phyloP scores from a whole-genome alignment of 805 yeast species.

The Kluyveromyces nonfermentans region DNA sequence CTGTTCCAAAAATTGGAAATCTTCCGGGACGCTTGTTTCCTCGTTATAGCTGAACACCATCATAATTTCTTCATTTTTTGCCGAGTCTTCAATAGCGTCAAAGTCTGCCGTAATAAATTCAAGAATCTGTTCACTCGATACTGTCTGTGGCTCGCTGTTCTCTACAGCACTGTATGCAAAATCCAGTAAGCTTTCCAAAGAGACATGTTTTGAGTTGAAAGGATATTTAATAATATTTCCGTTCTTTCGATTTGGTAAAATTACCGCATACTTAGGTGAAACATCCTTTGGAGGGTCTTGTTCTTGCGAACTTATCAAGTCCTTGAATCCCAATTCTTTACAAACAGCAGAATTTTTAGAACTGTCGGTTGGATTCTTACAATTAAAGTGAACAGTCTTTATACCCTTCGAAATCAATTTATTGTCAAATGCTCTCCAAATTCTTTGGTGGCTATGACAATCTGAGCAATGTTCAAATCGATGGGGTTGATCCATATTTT shows the following conservation, averaged over 20 bases:
- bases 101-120: slow-evolving; percentile 13
- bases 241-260: slow-evolving; percentile 39
- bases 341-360: slow-evolving; percentile 32
- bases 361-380: slow-evolving; percentile 29
- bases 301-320: slow-evolving; percentile 22
- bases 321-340: slow-evolving; percentile 36
- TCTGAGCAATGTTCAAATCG: slow-evolving; percentile 38
- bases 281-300: slow-evolving; percentile 9
- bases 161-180: slow-evolving; percentile 42
- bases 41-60: slow-evolving; percentile 47
- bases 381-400: slow-evolving; percentile 49
- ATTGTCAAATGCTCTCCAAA: slow-evolving; percentile 52
- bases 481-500: slow-evolving; percentile 24
- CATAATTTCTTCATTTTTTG: slow-evolving; percentile 27
- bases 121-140: slow-evolving; percentile 10
- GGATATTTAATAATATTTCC: slow-evolving; percentile 20
- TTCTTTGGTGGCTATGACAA: slow-evolving; percentile 41
- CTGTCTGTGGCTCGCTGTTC: slow-evolving; percentile 34
- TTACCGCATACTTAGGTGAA: slow-evolving; percentile 38
- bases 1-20: slow-evolving; percentile 50
- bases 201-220: slow-evolving; percentile 4
- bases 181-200: slow-evolving; percentile 19
- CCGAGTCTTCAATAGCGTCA: slow-evolving; percentile 6
- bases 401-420: slow-evolving; percentile 32
- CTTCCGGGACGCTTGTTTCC: slow-evolving; percentile 42